Percentiles rank a stretch among this genome's conserved stretches.
Conservation (phyloP, 257 asterid species). For the Plantago ovata region DNA sequence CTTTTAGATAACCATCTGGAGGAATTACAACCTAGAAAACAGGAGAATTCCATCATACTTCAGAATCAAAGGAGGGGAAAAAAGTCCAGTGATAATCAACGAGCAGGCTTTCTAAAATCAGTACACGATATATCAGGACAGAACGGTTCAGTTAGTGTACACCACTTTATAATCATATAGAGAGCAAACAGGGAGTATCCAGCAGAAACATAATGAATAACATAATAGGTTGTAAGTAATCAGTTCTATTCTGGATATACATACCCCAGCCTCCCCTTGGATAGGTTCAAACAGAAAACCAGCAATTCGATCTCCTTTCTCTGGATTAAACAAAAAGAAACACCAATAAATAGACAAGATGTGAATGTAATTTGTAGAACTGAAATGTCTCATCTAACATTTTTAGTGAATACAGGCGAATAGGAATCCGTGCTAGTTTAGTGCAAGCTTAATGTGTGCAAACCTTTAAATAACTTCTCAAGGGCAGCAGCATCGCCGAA, state of each 20-base stretch:
- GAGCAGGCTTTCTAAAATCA: conserved; percentile 1
- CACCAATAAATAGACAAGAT: background rate
- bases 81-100: background rate
- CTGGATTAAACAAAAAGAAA: conserved; percentile 33
- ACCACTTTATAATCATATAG: conserved; percentile 2
- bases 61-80: conserved; percentile 3
- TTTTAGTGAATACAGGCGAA: no score
- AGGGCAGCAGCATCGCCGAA: conserved; percentile 74
- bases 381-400: background rate
- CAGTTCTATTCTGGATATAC: conserved; percentile 25
- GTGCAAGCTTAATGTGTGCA: conserved; percentile 17
- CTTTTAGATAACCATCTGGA: conserved; percentile 80
- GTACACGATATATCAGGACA: background rate
- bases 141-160: background rate
- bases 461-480: conserved; percentile 80
- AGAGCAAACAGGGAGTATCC: background rate
- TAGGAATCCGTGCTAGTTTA: background rate
- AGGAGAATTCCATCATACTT: conserved; percentile 17
- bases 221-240: background rate
- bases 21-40: conserved; percentile 76
- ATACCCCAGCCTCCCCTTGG: conserved; percentile 99
- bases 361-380: background rate
- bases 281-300: conserved; percentile 97
- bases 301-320: conserved; percentile 82
- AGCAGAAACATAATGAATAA: background rate